Evolutionary conservation across 2,329 filamentous ascomycete genomes (phyloP).

Genomic region (Monosporascus cannonballus): DNA sequence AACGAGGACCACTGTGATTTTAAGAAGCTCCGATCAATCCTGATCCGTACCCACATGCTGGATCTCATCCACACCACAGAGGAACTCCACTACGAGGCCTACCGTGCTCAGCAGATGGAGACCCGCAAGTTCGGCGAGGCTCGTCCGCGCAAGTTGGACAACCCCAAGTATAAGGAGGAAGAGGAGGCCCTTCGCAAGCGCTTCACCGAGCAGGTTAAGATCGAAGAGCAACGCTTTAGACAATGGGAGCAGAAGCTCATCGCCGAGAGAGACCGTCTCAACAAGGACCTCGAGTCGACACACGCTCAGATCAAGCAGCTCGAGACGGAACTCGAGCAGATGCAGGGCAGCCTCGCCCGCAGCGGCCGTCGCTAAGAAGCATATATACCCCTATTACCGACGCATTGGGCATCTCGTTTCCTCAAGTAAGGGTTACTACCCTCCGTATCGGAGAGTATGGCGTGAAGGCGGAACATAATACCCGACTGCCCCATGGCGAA

Average conservation of each 20-base stretch:
- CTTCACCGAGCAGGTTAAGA: slow-evolving; percentile 99
- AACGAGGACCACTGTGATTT: slow-evolving; percentile 99
- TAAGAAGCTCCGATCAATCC: slow-evolving; percentile 98
- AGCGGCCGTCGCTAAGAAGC: slow-evolving; percentile 76
- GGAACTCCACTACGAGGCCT: slow-evolving; percentile 98
- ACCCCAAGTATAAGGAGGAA: slow-evolving; percentile 99
- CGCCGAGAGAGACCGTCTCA: slow-evolving; percentile 93
- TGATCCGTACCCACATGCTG: slow-evolving; percentile 99
- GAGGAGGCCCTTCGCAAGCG: slow-evolving; percentile 97
- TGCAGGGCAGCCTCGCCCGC: slow-evolving; percentile 86
- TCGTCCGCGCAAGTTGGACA: slow-evolving; percentile 94
- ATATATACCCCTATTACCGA: slow-evolving; percentile 15
- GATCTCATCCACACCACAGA: slow-evolving; percentile 99
- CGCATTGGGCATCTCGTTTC: slow-evolving; percentile 11
- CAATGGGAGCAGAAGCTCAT: slow-evolving; percentile 99
- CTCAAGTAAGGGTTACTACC: slow-evolving; percentile 11
- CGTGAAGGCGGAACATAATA: slow-evolving; percentile 15
- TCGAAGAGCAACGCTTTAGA: slow-evolving; percentile 98
- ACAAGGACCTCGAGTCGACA: slow-evolving; percentile 98
- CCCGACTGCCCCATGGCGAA: slow-evolving; percentile 10
- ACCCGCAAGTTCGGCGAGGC: slow-evolving; percentile 99
- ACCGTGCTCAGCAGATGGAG: slow-evolving; percentile 99
- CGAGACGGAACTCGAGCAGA: slow-evolving; percentile 85
- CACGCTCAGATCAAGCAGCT: slow-evolving; percentile 91
- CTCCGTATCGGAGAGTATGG: slow-evolving; percentile 18